Evolutionary conservation across 306 rosid species (phyloP).

Genomic region (Rosa chinensis): DNA sequence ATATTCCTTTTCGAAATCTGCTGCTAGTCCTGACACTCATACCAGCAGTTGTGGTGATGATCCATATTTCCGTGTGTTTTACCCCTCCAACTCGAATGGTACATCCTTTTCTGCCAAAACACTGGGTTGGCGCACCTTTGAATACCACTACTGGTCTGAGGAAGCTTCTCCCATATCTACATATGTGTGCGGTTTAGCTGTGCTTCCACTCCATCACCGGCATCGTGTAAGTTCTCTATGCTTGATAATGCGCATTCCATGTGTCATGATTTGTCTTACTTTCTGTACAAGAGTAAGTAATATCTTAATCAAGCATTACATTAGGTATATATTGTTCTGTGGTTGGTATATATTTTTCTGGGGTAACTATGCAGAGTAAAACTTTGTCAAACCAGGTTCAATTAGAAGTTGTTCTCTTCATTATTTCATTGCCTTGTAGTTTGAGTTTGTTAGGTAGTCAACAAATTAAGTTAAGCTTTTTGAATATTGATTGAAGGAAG

Average conservation of each 20-base stretch:
- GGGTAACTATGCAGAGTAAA: no score
- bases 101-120: background rate
- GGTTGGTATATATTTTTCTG: no score
- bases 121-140: background rate
- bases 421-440: no score
- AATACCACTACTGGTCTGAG: background rate
- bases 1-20: background rate
- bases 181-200: background rate
- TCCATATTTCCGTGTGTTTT: background rate
- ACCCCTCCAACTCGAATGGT: background rate
- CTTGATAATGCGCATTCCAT: background rate
- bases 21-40: background rate
- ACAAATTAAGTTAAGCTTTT: no score
- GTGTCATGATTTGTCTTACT: background rate
- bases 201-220: background rate
- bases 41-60: background rate
- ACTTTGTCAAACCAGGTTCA: no score
- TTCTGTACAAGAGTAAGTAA: no score
- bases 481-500: no score
- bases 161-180: background rate
- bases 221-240: background rate
- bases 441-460: no score
- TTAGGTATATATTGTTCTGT: no score
- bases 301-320: no score
- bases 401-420: no score